Base-by-base conservation (phyloP, 2,329 filamentous ascomycete species). In the Trichothecium roseum region DNA sequence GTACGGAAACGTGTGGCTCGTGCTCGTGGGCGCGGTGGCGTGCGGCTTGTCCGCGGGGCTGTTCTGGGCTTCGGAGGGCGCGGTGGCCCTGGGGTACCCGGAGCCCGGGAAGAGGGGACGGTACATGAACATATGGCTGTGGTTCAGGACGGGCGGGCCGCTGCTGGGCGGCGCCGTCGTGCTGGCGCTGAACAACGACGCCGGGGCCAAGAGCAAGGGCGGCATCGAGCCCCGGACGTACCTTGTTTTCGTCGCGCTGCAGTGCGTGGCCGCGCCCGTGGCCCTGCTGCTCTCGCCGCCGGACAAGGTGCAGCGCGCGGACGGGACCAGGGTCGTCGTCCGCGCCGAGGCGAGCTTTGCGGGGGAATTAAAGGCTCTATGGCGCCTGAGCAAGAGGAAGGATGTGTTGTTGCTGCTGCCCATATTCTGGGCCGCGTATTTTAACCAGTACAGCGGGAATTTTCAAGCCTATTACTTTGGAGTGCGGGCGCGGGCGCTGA, bases 31-130 rank as follows among this genome's bases (percentile, higher is more conserved):
- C 14, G 61, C 66, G 4, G 65, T 60, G 1, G 52, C 59, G 4
- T 70, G 66, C 45, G 67, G 67, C 20, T 45, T 68, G 17, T 63
- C 59, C 1, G 66, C 66, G 1, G 66, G 64, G 2, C 49, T 69
- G 2, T 69, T 70, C 50, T 71, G 67, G 66, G 63, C 64, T 0
- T 57, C 58, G 8, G 67, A 71, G 45, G 67, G 64, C 10, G 64
- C 67, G 1, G 57, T 70, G 4, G 65, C 64, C 1, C 49, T 68
- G 9, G 66, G 64, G 0, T 70, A 70, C 32, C 63, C 67, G 0
- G 66, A 69, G 40, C 56, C 60, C 2, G 42, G 48, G 2, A 69
- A 68, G 39, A 50, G 66, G 32, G 67, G 64, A 3, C 55, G 51
- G 28, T 69, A 47, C 22, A 31, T 53, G 34, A 49, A 49, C 14